Evolutionary conservation across 2,329 filamentous ascomycete species (phyloP).

Genomic region (Tolypocladium tropicale): DNA sequence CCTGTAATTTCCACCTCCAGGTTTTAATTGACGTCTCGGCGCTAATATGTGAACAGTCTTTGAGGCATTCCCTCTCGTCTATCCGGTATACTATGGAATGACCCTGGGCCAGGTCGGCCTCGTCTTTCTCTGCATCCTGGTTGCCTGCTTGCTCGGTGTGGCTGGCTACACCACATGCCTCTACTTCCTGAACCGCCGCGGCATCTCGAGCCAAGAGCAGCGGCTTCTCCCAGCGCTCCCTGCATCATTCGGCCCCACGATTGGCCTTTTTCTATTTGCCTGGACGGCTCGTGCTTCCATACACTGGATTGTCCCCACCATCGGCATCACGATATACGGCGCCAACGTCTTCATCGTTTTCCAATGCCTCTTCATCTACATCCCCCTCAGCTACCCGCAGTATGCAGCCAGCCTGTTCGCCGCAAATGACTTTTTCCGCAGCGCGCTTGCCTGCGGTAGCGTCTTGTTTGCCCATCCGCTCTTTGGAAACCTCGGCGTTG

Average conservation of each 20-base stretch:
- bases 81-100: constrained; percentile 49
- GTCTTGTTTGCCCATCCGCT: constrained; percentile 53
- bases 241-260: constrained; percentile 40
- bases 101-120: constrained; percentile 46
- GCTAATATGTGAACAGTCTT: constrained; percentile 28
- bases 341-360: constrained; percentile 42
- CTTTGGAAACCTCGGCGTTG: constrained; percentile 48
- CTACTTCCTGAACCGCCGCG: constrained; percentile 40
- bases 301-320: constrained; percentile 44
- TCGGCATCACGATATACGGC: constrained; percentile 47
- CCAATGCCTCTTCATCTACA: constrained; percentile 51
- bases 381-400: constrained; percentile 43
- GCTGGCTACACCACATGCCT: constrained; percentile 39
- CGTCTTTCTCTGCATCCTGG: constrained; percentile 49
- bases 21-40: background rate
- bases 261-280: constrained; percentile 50
- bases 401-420: constrained; percentile 51
- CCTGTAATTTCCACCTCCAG: constrained; percentile 22
- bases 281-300: constrained; percentile 43
- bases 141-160: constrained; percentile 43
- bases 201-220: constrained; percentile 40
- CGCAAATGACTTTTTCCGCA: constrained; percentile 49
- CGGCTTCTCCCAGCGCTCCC: constrained; percentile 44
- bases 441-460: constrained; percentile 47
- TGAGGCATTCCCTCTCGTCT: constrained; percentile 56